A percentile compares a stretch with the other conserved stretches of the same genome.
Conservation (phyloP, 495 filamentous ascomycete genomes). For the Tuber microsphaerosporum region DNA sequence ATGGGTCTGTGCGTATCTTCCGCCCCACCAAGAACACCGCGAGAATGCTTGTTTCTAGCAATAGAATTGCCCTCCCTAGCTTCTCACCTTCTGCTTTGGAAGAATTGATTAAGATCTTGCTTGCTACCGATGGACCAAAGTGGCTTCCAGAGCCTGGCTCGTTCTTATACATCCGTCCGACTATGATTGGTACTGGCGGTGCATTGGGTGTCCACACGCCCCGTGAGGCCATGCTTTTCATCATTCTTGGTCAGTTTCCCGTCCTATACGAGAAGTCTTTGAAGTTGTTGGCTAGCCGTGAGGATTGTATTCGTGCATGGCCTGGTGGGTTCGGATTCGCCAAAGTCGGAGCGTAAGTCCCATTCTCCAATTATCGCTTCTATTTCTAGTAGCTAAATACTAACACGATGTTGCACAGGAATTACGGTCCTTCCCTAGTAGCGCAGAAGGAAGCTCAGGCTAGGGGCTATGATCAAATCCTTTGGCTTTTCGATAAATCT, state of each 20-base stretch:
- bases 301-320: conserved; percentile 81
- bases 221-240: conserved; percentile 73
- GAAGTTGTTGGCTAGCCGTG: conserved; percentile 66
- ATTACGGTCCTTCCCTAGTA: conserved; percentile 76
- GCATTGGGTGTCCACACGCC: conserved; percentile 77
- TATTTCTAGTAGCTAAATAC: background rate
- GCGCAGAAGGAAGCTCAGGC: conserved; percentile 65
- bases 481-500: conserved; percentile 79
- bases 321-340: conserved; percentile 85
- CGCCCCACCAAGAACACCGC: conserved; percentile 68
- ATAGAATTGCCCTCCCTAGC: conserved; percentile 67
- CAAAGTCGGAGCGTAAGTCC: conserved; percentile 64
- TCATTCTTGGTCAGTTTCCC: conserved; percentile 72
- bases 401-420: conserved; percentile 42
- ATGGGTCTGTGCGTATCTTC: conserved; percentile 78
- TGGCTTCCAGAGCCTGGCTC: conserved; percentile 69
- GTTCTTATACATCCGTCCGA: conserved; percentile 77
- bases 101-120: conserved; percentile 64
- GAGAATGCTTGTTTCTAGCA: conserved; percentile 64
- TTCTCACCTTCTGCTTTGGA: conserved; percentile 67
- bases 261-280: conserved; percentile 52
- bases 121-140: conserved; percentile 62
- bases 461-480: conserved; percentile 72
- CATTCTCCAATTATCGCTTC: background rate
- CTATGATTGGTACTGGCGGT: conserved; percentile 71